Base-by-base conservation (phyloP, 805 yeast species). In the Myxozyma sirexii region DNA sequence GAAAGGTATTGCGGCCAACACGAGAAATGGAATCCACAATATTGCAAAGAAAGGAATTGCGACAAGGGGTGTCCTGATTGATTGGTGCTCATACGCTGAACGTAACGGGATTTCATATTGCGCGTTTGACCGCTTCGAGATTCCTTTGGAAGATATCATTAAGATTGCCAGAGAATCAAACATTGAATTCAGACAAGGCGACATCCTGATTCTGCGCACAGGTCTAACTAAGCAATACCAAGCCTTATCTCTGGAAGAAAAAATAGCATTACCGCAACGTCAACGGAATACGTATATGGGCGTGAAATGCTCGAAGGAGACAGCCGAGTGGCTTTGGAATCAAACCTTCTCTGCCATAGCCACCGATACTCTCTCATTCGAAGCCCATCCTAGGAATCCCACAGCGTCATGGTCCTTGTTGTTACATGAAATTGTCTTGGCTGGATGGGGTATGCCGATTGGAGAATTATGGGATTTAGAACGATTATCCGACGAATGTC, bases 361-460 rank as follows among this genome's bases (percentile, higher is more conserved):
- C 10, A 52, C 48, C 8, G 48, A 52, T 29, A 52, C 56, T 6
- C 6, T 42, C 13, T 3, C 56, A n/a, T 52, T 52, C 21, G 56
- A 52, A 52, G 56, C 56, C 10, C 42, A 48, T 48, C 56, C 56
- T 43, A 27, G 48, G 4, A 3, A 52, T 21, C 29, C 29, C 15
- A 17, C 48, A 2, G 56, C 29, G 2, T n/a, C 19, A 10, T 52
- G 56, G 56, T 29, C 44, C 1, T 52, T 33, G 48, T 19, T 52
- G 39, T 38, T 52, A 7, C 56, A 42, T n/a, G 56, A 52, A 29
- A 35, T 52, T 23, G 41, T 52, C 41, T 38, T 52, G n/a, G 48
- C 56, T 2, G 48, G 56, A n/a, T 42, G 56, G 56, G 48, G 48
- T 4, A 42, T 52, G 56, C 56, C 56, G 45, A 52, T 52, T 21